A percentile compares a stretch with the other conserved stretches of the same genome.
phyloP scores from a whole-genome alignment of 306 rosid species.

The Gastrolobium villosum region DNA sequence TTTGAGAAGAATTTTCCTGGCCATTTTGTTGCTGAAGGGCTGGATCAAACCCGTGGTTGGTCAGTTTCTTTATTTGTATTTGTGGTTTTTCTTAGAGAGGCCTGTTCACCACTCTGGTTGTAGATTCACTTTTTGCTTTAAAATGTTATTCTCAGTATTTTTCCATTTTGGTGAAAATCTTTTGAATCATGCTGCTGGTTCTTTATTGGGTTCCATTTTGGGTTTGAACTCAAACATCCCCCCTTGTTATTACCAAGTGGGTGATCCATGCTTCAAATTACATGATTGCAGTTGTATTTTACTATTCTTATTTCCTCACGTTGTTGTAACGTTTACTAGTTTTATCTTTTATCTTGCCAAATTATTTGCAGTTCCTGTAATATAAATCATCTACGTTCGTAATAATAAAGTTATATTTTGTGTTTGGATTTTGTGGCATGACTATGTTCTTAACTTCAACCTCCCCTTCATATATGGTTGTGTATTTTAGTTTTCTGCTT shows the following conservation, averaged over 20 bases:
- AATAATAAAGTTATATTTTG: neutral
- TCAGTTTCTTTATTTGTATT: constrained; percentile 54
- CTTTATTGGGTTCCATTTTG: constrained; percentile 23
- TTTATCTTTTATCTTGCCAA: constrained; percentile 27
- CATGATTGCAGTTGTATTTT: neutral
- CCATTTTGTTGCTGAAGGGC: constrained; percentile 97
- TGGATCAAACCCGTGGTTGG: constrained; percentile 99
- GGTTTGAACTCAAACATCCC: constrained; percentile 15
- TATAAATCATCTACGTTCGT: neutral
- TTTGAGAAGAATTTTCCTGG: constrained; percentile 97
- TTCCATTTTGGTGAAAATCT: neutral
- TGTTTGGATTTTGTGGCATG: constrained; percentile 1
- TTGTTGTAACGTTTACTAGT: neutral
- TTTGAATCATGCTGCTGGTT: neutral
- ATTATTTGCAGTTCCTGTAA: constrained; percentile 11
- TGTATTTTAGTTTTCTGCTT: constrained; percentile 38
- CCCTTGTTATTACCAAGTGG: neutral
- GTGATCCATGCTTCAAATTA: neutral
- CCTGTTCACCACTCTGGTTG: constrained; percentile 21
- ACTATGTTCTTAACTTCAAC: neutral
- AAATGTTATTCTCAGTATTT: constrained; percentile 12
- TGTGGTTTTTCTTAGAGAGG: constrained; percentile 23
- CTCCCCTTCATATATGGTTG: constrained; percentile 14
- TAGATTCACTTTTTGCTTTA: constrained; percentile 24
- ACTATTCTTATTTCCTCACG: neutral